Evolutionary conservation across 2,329 filamentous ascomycete genomes (phyloP).

Genomic region (Sarocladiaceae sp.): DNA sequence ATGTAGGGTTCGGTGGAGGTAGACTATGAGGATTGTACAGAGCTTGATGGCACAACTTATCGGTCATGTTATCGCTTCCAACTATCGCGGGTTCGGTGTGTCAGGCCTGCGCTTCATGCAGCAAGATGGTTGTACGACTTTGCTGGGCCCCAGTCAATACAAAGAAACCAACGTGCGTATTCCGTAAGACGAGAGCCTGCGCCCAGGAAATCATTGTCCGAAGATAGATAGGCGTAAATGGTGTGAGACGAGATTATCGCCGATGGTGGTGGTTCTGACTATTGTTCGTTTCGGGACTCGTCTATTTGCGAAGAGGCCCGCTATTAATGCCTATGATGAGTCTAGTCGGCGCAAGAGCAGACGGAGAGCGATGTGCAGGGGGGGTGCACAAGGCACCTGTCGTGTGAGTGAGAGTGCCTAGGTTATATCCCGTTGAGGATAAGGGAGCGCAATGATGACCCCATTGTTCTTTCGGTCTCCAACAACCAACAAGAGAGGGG

Average conservation of each 20-base stretch:
- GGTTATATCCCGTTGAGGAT: constrained; percentile 9
- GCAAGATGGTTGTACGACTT: too few relatives aligned
- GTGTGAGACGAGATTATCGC: constrained; percentile 4
- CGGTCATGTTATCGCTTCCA: too few relatives aligned
- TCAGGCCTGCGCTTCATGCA: too few relatives aligned
- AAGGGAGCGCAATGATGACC: background rate
- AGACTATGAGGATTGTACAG: too few relatives aligned
- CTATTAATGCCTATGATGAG: constrained; percentile 7
- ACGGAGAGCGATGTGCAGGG: background rate
- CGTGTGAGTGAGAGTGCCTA: background rate
- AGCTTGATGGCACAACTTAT: too few relatives aligned
- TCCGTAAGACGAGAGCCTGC: background rate
- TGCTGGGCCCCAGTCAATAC: too few relatives aligned
- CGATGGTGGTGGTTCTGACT: constrained; percentile 1
- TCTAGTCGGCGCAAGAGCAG: background rate
- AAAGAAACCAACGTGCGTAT: background rate
- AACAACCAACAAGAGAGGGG: constrained; percentile 6
- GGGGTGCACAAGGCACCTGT: too few relatives aligned
- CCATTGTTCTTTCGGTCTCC: background rate
- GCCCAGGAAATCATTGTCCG: background rate
- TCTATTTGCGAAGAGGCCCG: constrained; percentile 6
- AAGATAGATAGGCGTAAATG: constrained; percentile 7
- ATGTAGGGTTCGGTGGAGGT: too few relatives aligned
- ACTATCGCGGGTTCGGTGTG: too few relatives aligned
- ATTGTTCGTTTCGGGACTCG: constrained; percentile 8